Evolutionary conservation across 768 basidiomycete genomes (phyloP), one percentile per base, ranked within the genome.

Genomic region (Strobilomyces confusus): DNA sequence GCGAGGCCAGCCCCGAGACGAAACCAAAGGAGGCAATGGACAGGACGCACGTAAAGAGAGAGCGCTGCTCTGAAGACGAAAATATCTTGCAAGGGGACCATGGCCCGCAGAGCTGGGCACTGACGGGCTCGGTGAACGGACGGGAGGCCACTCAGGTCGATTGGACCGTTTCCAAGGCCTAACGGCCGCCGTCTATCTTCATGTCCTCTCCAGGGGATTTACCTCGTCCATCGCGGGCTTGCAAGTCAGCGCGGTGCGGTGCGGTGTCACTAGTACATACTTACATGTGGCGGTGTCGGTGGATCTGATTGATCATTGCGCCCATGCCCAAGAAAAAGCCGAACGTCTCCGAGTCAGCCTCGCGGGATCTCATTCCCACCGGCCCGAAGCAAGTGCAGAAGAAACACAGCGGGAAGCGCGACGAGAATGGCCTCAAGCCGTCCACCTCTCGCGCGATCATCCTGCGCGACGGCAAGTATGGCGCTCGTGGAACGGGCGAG

Each of bases 401-500:
- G 7, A 68, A 60, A 44, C 56, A 63, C 20, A 57, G 66, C 29
- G 48, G 69, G 9, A 78, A 78, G 56, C 76, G 78, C 48, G 75
- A 80, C 48, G 75, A 74, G 62, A 69, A 80, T 56, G 77, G 78
- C 32, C 70, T 78, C 51, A 77, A 75, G 58, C 86, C 84, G 0
- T 81, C 84, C 2, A 89, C 89, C 1, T 75, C 79, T n/a, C 82
- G 84, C 40, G 89, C 89, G 25, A 76, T 91, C 49, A 67, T 89
- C 51, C 69, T 91, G 57, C 80, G 89, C 57, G 86, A 89, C 62
- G 86, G 84, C 38, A 90, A 89, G 63, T 70, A 85, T 69, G 89
- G 87, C 13, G 76, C 86, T 26, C 77, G 77, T 49, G 88, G 89
- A 38, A 81, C 82, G 6, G 87, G 87, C 17, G 87, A 89, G 68